These are phyloP conservation scores for Epipyxis sp. DNA, from an alignment of 108 stramenopile genomes.

Conservation along the genomic window DNA sequence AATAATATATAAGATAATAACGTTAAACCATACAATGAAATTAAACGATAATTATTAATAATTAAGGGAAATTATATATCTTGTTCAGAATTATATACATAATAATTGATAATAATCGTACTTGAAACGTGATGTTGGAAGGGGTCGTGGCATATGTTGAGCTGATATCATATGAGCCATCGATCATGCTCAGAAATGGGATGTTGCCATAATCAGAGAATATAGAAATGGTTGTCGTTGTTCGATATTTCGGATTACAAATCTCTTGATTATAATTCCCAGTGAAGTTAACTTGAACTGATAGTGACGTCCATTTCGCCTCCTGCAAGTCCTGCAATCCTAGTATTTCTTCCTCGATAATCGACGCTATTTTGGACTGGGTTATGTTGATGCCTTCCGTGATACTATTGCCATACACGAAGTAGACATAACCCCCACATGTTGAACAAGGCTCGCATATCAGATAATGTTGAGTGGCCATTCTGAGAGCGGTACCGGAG, in stretches of 20 bases:
- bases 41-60: no score
- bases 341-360: neutral
- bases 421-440: conserved; percentile 10
- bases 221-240: neutral
- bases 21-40: no score
- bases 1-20: no score
- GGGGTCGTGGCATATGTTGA: no score
- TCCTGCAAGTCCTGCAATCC: neutral
- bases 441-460: neutral
- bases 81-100: no score
- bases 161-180: neutral
- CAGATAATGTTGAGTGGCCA: conserved; percentile 11
- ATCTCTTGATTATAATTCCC: no score
- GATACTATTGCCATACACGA: neutral
- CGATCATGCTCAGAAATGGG: neutral
- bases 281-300: conserved; percentile 2
- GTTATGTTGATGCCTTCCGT: neutral
- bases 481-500: neutral
- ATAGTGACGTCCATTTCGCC: neutral
- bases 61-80: no score
- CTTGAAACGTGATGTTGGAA: no score
- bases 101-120: no score
- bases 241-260: no score
- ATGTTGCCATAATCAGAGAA: neutral
- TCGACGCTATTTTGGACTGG: neutral